Evolutionary conservation across 345 rosid species (phyloP), one percentile per base, ranked within the genome.

Genomic region (Bretschneidera sinensis): DNA sequence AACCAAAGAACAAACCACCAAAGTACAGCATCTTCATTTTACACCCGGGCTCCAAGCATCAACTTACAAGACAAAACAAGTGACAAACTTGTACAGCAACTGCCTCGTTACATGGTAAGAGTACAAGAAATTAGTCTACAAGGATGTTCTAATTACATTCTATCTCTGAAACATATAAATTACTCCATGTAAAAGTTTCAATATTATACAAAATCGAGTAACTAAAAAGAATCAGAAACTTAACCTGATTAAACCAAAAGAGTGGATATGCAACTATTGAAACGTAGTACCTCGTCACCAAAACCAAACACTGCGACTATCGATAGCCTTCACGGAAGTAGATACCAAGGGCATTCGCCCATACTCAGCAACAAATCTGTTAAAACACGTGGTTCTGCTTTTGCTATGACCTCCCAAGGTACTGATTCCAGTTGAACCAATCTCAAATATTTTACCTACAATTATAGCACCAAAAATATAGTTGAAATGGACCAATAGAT

Each of bases 371-470:
- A 78, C 96, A 48, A 90, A 90, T 71, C 85, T 79, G 66, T 94
- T 90, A 49, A 94, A 74, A 55, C 99, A 90, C 22, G 53, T 64
- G 0, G 83, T 77, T 78, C 99, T 83, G 76, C 56, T 90, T 59
- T 90, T 92, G 20, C 45, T 77, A 62, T 94, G 99, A 59, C 92
- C 96, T 72, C 97, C 97, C 83, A 90, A 33, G 76, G 86, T 86
- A 77, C 99, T 94, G 59, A 94, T 94, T 60, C 99, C 96, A 9
- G 92, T 87, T 22, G 97, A 90, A 67, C 99, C 99, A 50, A 90
- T 86, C 85, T 92, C 98, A 51, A 71, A 82, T 77, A 92, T 87
- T 65, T 85, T 92, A 50, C 98, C 98, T 92, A 61, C 62, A 70
- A 31, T 39, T 19, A 23, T 43, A 56, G 53, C 17, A 48, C 24